Evolutionary conservation across 176 grass and related monocot genomes (phyloP).

Genomic region (Oryza longistaminata): DNA sequence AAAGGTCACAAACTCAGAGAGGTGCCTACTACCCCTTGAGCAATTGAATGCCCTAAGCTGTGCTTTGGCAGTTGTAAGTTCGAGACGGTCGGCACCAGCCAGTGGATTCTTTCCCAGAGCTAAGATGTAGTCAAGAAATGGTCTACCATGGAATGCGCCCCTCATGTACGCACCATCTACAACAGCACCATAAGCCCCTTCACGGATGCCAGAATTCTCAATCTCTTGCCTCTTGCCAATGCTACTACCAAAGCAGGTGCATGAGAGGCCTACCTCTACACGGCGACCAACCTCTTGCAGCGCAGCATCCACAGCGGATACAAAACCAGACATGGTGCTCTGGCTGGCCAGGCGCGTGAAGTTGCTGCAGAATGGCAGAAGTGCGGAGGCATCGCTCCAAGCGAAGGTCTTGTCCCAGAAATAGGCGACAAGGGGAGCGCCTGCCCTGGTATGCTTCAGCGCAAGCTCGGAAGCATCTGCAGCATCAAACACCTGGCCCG

Average conservation of each 20-base stretch:
- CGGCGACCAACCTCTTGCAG: constrained; percentile 63
- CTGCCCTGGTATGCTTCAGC: constrained; percentile 42
- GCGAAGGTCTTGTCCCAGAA: constrained; percentile 85
- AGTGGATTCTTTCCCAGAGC: constrained; percentile 52
- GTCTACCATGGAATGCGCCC: constrained; percentile 40
- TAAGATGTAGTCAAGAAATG: constrained; percentile 60
- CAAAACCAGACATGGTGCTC: constrained; percentile 44
- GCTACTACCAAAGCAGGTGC: constrained; percentile 42
- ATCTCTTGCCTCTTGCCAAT: constrained; percentile 44
- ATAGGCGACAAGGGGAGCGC: constrained; percentile 63
- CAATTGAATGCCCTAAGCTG: constrained; percentile 72
- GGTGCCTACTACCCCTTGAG: constrained; percentile 53
- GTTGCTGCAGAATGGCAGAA: constrained; percentile 65
- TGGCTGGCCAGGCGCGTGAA: constrained; percentile 52
- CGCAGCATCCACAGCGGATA: constrained; percentile 48
- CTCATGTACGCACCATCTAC: constrained; percentile 59
- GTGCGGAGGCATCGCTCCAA: constrained; percentile 56
- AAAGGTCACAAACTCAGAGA: constrained; percentile 55
- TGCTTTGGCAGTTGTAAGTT: constrained; percentile 59
- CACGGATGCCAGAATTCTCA: constrained; percentile 67
- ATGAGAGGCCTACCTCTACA: constrained; percentile 50
- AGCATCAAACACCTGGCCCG: constrained; percentile 70
- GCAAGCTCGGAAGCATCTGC: constrained; percentile 69
- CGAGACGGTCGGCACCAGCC: constrained; percentile 50
- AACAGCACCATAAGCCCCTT: constrained; percentile 30